Evolutionary conservation across 2,329 filamentous ascomycete genomes (phyloP), one percentile per base, ranked within the genome.

Genomic region (Lasiodiplodia sp.): DNA sequence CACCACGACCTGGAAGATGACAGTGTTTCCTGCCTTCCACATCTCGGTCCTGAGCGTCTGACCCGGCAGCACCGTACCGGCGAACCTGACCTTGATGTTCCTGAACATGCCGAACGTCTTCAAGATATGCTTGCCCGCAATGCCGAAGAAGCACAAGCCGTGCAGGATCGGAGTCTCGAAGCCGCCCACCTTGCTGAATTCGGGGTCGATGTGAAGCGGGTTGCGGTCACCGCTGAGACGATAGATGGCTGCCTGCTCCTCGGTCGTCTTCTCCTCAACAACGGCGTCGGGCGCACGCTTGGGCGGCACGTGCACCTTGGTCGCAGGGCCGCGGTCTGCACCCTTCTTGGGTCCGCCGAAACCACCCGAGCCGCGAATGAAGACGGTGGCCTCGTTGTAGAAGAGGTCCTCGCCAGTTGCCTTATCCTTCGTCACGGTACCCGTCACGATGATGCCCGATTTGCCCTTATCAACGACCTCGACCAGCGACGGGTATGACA

Each of bases 391-490:
- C 82, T 99, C 96, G 82, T 97, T 98, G 86, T 98, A 98, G 84
- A 98, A 98, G 72, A 99, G 83, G 69, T 96, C 92, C 79, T 97
- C 92, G 74, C 93, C 93, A 0, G 90, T 96, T 73, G 88, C 90
- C 69, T 92, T 93, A 78, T 97, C 90, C 79, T 93, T 90, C 56
- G 96, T 98, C 40, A 90, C 92, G 73, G 91, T 90, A 72, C 92
- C 93, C 23, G 87, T 89, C 76, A 94, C 91, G 68, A 96, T 88
- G 68, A 98, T 86, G 70, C 93, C 94, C 21, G 94, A 94, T 73
- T 88, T 91, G 75, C 95, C 95, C 87, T 98, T 99, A 85, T 99
- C 96, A 58, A 97, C 88, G 11, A 98, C 95, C 80, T 99, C 96
- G 71, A 99, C 88, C 69, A 99, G 90, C 79, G 90, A 90, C 69